phyloP scores from a whole-genome alignment of 208 protist species.

The Crithidia mellificae region DNA sequence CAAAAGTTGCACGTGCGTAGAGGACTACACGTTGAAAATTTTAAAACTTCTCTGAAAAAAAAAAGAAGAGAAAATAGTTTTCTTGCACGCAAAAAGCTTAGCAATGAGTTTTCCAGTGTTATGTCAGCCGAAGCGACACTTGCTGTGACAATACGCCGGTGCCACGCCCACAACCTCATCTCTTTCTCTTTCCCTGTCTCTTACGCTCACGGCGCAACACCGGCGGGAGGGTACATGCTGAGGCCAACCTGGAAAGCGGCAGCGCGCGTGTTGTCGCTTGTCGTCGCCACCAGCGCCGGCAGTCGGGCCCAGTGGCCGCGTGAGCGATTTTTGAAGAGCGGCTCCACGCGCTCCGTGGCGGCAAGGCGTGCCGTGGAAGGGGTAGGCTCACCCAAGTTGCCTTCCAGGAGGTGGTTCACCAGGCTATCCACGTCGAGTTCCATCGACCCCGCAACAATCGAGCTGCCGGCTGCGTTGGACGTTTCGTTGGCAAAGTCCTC shows the following conservation, averaged over 20 bases:
- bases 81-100: no score
- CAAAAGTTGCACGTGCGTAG: no score
- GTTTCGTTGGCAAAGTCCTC: constrained; percentile 14
- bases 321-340: constrained; percentile 60
- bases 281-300: constrained; percentile 67
- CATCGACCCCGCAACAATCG: no score
- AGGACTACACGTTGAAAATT: no score
- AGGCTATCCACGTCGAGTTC: constrained; percentile 3
- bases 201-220: constrained; percentile 6
- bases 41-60: no score
- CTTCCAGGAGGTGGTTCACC: constrained; percentile 3
- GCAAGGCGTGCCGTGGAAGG: neutral
- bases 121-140: no score
- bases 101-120: no score
- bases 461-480: no score
- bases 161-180: no score
- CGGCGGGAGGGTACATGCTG: constrained; percentile 62
- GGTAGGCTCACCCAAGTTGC: neutral
- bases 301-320: constrained; percentile 43
- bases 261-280: constrained; percentile 42
- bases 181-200: neutral
- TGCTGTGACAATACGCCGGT: no score
- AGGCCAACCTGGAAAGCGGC: constrained; percentile 62
- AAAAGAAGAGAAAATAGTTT: no score
- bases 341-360: constrained; percentile 7